These are phyloP conservation scores for Potentilla sterilis DNA, from an alignment of 306 rosid species.

Conservation along the genomic window DNA sequence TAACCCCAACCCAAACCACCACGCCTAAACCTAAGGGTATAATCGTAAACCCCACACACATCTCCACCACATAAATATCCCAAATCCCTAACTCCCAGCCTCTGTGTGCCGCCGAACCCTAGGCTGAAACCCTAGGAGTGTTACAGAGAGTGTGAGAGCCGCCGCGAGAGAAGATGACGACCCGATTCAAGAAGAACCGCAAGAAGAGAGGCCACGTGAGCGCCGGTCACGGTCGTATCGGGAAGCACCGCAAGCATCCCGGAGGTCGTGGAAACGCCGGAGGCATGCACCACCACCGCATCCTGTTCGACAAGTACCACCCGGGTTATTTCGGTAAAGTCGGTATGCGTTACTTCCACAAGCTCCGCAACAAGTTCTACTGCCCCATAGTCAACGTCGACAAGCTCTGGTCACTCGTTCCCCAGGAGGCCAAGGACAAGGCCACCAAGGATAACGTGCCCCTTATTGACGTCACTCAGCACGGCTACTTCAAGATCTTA, in stretches of 20 bases:
- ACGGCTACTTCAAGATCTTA: constrained; percentile 64
- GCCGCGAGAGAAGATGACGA: constrained; percentile 48
- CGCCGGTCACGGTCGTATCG: constrained; percentile 82
- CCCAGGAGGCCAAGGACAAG: constrained; percentile 67
- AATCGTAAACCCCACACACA: constrained; percentile 7
- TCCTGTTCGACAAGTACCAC: constrained; percentile 88
- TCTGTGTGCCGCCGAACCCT: constrained; percentile 38
- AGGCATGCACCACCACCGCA: constrained; percentile 93
- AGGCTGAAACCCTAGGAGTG: constrained; percentile 20
- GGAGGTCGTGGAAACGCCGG: constrained; percentile 94
- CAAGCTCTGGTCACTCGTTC: constrained; percentile 70
- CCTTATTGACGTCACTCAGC: constrained; percentile 64
- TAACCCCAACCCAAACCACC: neutral
- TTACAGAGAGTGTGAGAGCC: neutral
- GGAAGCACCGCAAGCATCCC: constrained; percentile 86
- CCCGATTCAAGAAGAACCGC: constrained; percentile 84
- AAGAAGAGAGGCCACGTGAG: constrained; percentile 96
- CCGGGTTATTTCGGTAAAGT: constrained; percentile 88
- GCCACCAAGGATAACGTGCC: constrained; percentile 63
- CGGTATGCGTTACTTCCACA: constrained; percentile 87
- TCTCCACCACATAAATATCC: constrained; percentile 25
- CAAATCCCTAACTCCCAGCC: constrained; percentile 13
- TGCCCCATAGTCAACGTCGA: constrained; percentile 78
- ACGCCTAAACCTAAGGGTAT: constrained; percentile 34
- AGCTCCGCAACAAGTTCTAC: constrained; percentile 21